These are phyloP conservation scores for Penicillium pulvis DNA, from an alignment of 495 filamentous ascomycete genomes.

Conservation along the genomic window DNA sequence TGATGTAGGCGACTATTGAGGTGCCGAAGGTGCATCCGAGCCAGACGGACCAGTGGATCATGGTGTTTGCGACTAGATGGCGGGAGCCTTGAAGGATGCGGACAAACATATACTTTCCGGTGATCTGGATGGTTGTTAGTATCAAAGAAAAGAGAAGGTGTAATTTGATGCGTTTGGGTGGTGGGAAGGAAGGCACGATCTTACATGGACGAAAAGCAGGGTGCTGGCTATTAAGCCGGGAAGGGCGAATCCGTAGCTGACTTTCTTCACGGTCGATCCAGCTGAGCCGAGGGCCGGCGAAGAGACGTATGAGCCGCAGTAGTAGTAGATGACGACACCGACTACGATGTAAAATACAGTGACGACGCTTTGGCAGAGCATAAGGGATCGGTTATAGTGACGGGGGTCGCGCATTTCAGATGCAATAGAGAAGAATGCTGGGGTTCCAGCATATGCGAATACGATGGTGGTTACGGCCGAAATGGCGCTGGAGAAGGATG, in stretches of 20 bases:
- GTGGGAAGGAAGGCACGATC: background rate
- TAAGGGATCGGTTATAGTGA: slow-evolving; percentile 59
- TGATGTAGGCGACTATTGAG: slow-evolving; percentile 64
- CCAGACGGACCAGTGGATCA: slow-evolving; percentile 61
- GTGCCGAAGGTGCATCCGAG: slow-evolving; percentile 53
- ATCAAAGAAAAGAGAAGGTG: background rate
- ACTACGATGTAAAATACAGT: slow-evolving; percentile 65
- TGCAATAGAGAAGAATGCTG: slow-evolving; percentile 70
- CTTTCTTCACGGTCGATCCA: slow-evolving; percentile 58
- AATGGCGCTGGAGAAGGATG: slow-evolving; percentile 43
- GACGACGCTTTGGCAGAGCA: slow-evolving; percentile 39
- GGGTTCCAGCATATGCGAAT: slow-evolving; percentile 65
- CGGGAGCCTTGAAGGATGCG: slow-evolving; percentile 56
- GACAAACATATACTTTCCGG: slow-evolving; percentile 61
- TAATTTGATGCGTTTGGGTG: background rate
- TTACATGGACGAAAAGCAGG: slow-evolving; percentile 36
- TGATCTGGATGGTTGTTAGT: slow-evolving; percentile 26
- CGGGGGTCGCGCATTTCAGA: slow-evolving; percentile 69
- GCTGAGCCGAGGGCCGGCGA: slow-evolving; percentile 72
- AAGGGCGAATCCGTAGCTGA: slow-evolving; percentile 71
- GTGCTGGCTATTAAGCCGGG: slow-evolving; percentile 48
- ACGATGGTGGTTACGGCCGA: slow-evolving; percentile 69
- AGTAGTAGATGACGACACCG: slow-evolving; percentile 67
- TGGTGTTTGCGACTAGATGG: slow-evolving; percentile 58
- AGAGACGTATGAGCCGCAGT: slow-evolving; percentile 61